Percentiles rank a stretch among this genome's conserved stretches.
phyloP scores from a whole-genome alignment of 2,329 filamentous ascomycete species.

The Mycosphaerella arachidis region DNA sequence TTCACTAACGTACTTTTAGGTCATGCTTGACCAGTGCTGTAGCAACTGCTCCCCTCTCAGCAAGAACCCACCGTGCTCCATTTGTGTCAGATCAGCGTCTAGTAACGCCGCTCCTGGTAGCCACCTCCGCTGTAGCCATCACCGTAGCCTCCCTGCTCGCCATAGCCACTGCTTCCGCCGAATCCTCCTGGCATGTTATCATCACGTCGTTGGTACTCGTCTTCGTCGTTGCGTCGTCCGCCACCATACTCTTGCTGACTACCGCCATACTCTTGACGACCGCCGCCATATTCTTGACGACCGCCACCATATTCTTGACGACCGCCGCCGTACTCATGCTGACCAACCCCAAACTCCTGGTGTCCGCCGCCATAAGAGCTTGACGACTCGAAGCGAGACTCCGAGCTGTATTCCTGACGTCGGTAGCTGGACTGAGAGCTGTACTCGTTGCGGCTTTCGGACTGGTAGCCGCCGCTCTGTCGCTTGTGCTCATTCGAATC shows the following conservation, averaged over 20 bases:
- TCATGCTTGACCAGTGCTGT: too few relatives aligned
- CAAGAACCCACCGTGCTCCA: too few relatives aligned
- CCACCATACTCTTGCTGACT: conserved; percentile 6
- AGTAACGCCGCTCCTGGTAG: background rate
- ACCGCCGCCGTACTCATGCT: conserved; percentile 14
- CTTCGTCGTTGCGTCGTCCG: conserved; percentile 7
- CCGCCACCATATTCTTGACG: conserved; percentile 6
- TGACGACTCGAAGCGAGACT: conserved; percentile 18
- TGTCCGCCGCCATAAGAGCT: conserved; percentile 16
- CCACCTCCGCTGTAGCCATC: background rate
- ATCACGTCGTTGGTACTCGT: conserved; percentile 11
- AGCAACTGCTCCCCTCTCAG: too few relatives aligned
- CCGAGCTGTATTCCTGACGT: conserved; percentile 21
- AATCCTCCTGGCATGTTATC: conserved; percentile 11
- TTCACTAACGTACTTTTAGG: too few relatives aligned
- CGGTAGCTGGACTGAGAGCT: conserved; percentile 16
- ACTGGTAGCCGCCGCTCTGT: conserved; percentile 11
- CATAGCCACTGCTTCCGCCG: conserved; percentile 8
- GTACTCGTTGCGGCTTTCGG: conserved; percentile 15
- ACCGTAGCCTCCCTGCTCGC: conserved; percentile 1
- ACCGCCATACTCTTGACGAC: background rate
- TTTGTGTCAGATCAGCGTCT: background rate
- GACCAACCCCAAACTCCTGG: conserved; percentile 11
- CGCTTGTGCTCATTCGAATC: conserved; percentile 18
- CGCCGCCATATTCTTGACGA: conserved; percentile 7